Percentiles rank a stretch among this genome's conserved stretches.
Evolutionary conservation across 257 asterid genomes (phyloP).

Genomic region (Cynanchum wilfordii): DNA sequence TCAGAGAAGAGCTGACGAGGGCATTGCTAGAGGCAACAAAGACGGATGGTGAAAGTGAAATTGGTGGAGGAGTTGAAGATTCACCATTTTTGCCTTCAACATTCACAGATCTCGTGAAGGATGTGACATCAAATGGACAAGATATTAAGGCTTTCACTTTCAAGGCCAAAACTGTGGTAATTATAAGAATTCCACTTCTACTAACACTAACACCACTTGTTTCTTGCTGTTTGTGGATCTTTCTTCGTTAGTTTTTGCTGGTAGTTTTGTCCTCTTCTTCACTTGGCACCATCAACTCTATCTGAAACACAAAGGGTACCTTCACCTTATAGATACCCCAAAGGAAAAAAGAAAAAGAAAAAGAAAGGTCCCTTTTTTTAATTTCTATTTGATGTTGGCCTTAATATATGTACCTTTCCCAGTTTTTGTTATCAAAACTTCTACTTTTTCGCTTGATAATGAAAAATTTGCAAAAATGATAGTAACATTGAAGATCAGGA

Average conservation of each 20-base stretch:
- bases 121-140: conserved; percentile 54
- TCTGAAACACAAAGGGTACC: not conserved
- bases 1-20: conserved; percentile 86
- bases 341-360: no score
- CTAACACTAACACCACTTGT: not conserved
- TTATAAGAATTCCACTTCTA: conserved; percentile 10
- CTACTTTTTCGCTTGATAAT: not conserved
- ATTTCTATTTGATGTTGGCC: not conserved
- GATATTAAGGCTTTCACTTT: conserved; percentile 73
- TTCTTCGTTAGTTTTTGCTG: conserved; percentile 3
- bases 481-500: not conserved
- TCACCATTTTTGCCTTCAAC: conserved; percentile 38
- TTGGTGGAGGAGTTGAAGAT: conserved; percentile 26
- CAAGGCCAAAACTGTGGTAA: conserved; percentile 75
- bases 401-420: not conserved
- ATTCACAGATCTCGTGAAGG: conserved; percentile 73
- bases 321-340: not conserved
- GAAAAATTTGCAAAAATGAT: not conserved
- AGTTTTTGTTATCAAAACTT: not conserved
- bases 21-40: conserved; percentile 59
- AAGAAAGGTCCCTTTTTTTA: no score
- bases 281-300: not conserved
- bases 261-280: not conserved
- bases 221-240: conserved; percentile 5
- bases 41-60: conserved; percentile 30